Base-by-base conservation (phyloP, 2,329 filamentous ascomycete species). In the Epichloe brachyelytri region DNA sequence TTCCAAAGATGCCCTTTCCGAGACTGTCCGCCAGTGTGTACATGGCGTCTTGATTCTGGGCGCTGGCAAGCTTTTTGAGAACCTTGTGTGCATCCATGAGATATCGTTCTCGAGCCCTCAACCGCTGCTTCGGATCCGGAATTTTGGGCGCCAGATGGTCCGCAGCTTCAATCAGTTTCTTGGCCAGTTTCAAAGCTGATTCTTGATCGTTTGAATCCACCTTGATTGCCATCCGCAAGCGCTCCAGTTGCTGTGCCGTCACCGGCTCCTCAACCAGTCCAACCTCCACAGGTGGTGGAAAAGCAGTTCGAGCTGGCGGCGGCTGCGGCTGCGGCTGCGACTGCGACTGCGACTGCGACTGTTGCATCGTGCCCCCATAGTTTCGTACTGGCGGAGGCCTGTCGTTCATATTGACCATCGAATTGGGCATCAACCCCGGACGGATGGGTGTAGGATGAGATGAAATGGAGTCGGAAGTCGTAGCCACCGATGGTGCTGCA, bases 1-100 rank as follows among this genome's bases (percentile, higher is more conserved):
- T 71, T 5, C 90, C 88, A 20, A 97, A 78, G 8, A 80, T 70
- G 4, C 91, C 90, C 56, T 85, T 82, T 2, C 93, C 91, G 58
- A 93, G 83, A 62, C 86, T 88, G 65, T 97, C 93, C 19, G 91
- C 93, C 49, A 95, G 70, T 59, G 88, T 88, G 68, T 98, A 98
- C 82, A 95, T 95, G 33, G 91, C 90, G 8, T 95, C 89, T 0
- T 81, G 69, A 60, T 91, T 87, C 54, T 86, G 83, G 12, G 74
- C 74, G 48, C 77, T 78, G 7, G 83, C 81, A 10, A 97, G 75
- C 65, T 95, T 96, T 72, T 96, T 96, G 43, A 97, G 72, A 22
- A 90, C 82, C 67, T 96, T 97, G 64, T 93, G 82, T 1, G 88
- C 88, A 62, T 97, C 93, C 57, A 83, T 71, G 15, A 91, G 73